Conservation (phyloP, 305 asterid species). For the Rubia peregrina region DNA sequence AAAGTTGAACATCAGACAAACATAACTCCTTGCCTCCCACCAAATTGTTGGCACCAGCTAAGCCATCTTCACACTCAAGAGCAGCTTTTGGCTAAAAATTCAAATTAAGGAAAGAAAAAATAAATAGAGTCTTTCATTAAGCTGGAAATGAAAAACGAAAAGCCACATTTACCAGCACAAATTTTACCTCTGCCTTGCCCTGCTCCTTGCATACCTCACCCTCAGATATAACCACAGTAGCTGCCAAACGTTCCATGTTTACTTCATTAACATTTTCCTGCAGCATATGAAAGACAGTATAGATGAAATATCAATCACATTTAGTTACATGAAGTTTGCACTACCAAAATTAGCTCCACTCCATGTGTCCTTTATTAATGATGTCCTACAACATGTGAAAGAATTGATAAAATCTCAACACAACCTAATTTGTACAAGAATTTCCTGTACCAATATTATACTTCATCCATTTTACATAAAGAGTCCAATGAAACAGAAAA, state of each 20-base stretch:
- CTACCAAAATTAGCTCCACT: not conserved
- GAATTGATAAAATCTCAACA: not conserved
- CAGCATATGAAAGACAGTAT: not conserved
- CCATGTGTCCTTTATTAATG: not conserved
- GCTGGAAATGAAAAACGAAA: not conserved
- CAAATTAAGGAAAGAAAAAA: too few relatives aligned
- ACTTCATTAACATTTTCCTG: not conserved
- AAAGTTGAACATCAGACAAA: not conserved
- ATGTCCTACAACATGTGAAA: not conserved
- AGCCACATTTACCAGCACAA: not conserved
- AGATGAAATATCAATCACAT: not conserved
- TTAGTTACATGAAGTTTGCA: not conserved
- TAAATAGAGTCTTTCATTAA: not conserved
- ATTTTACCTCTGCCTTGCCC: not conserved
- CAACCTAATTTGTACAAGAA: not conserved
- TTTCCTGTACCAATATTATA: not conserved
- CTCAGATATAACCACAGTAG: not conserved
- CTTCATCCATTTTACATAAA: not conserved
- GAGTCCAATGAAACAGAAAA: not conserved
- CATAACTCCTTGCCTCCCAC: not conserved
- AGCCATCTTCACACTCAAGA: not conserved
- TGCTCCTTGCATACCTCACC: not conserved
- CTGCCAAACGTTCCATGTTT: not conserved
- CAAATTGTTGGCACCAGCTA: not conserved
- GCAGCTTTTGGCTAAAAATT: not conserved